phyloP scores from a whole-genome alignment of 257 asterid genomes.

The Solanum habrochaites region DNA sequence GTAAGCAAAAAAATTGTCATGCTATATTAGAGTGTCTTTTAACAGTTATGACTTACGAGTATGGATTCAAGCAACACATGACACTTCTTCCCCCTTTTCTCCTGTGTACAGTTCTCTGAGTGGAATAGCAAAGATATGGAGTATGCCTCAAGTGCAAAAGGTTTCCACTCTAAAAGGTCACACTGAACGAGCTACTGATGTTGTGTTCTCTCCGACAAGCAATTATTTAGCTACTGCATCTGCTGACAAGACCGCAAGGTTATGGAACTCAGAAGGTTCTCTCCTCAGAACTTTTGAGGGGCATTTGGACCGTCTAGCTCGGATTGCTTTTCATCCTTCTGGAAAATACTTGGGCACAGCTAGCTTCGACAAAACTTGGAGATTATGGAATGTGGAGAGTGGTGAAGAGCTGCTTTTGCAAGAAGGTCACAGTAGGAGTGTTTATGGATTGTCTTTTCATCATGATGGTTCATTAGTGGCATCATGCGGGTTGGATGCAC shows the following conservation, averaged over 20 bases:
- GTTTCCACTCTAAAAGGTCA: slow-evolving; percentile 77
- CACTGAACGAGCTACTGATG: slow-evolving; percentile 84
- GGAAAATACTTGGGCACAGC: slow-evolving; percentile 91
- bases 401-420: slow-evolving; percentile 94
- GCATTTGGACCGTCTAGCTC: slow-evolving; percentile 92
- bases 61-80: neutral
- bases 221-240: slow-evolving; percentile 79
- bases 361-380: slow-evolving; percentile 93
- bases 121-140: slow-evolving; percentile 80
- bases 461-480: slow-evolving; percentile 92
- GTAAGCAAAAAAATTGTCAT: neutral
- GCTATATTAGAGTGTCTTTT: neutral
- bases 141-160: slow-evolving; percentile 62
- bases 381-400: slow-evolving; percentile 93
- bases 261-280: slow-evolving; percentile 73
- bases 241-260: slow-evolving; percentile 78
- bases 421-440: slow-evolving; percentile 97
- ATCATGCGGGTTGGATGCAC: slow-evolving; percentile 87
- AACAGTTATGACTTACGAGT: neutral
- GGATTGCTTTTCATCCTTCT: slow-evolving; percentile 82
- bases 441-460: slow-evolving; percentile 76
- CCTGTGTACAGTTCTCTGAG: slow-evolving; percentile 50
- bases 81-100: neutral
- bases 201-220: slow-evolving; percentile 67
- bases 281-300: slow-evolving; percentile 63